Evolutionary conservation across 2,329 filamentous ascomycete genomes (phyloP).

Genomic region (Talaromyces sp.): DNA sequence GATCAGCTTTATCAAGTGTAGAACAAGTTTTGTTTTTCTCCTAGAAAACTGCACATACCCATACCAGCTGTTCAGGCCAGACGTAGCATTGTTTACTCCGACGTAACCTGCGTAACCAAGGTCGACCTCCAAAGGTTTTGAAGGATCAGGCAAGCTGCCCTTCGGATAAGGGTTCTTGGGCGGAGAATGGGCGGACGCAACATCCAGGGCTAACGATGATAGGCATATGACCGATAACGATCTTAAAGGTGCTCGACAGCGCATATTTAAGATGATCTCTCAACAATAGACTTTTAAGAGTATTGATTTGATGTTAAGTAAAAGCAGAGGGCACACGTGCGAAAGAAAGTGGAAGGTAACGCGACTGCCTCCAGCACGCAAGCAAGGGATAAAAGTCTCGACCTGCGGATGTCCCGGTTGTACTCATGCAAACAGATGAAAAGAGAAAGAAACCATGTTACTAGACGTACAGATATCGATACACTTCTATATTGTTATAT

Average conservation of each 20-base stretch:
- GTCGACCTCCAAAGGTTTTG: constrained; percentile 34
- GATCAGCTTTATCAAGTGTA: background rate
- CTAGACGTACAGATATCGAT: background rate
- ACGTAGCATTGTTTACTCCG: constrained; percentile 39
- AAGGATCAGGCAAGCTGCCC: background rate
- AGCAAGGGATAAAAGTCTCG: background rate
- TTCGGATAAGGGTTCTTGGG: constrained; percentile 9
- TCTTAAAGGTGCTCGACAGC: background rate
- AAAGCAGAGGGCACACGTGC: background rate
- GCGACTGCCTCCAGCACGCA: background rate
- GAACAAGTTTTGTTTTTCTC: background rate
- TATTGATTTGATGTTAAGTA: background rate
- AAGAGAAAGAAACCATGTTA: background rate
- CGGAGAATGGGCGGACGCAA: background rate
- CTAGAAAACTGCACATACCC: constrained; percentile 32
- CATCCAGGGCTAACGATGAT: background rate
- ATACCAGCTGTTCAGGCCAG: constrained; percentile 44
- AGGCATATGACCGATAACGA: background rate
- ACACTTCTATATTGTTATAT: background rate
- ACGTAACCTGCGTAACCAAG: constrained; percentile 47
- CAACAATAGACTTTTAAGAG: background rate
- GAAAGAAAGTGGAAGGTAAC: background rate
- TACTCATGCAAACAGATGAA: background rate
- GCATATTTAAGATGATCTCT: background rate
- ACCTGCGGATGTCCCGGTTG: no score